A percentile compares a stretch with the other conserved stretches of the same genome.
These are phyloP conservation scores for Phytophthora constricta DNA, from an alignment of 352 stramenopile genomes.

Conservation along the genomic window DNA sequence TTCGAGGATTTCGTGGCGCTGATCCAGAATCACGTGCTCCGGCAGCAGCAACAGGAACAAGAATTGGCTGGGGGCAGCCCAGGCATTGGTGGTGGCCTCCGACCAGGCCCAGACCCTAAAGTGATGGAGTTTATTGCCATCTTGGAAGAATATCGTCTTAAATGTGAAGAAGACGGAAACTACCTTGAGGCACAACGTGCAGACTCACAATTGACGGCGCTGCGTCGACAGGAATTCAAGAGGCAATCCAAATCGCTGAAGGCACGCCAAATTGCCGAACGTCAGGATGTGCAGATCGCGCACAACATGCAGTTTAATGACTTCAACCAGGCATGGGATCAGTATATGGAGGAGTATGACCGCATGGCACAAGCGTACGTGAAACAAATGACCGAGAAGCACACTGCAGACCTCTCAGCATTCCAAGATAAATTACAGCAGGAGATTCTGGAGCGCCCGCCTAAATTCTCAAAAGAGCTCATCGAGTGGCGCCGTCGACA, in stretches of 20 bases:
- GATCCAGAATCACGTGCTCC: conserved; percentile 45
- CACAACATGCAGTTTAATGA: conserved; percentile 96
- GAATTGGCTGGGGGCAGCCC: conserved; percentile 40
- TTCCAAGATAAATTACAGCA: conserved; percentile 92
- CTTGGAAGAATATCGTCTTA: conserved; percentile 93
- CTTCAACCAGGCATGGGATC: conserved; percentile 94
- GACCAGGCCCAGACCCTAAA: conserved; percentile 85
- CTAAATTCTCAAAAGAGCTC: conserved; percentile 94
- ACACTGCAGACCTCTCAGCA: conserved; percentile 80
- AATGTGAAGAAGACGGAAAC: conserved; percentile 95
- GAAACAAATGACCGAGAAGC: conserved; percentile 94
- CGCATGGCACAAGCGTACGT: conserved; percentile 94
- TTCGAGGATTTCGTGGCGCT: conserved; percentile 77
- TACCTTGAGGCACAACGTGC: conserved; percentile 93
- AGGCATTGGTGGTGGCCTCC: conserved; percentile 44
- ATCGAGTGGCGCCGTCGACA: conserved; percentile 95
- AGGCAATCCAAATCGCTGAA: conserved; percentile 92
- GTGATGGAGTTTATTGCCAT: conserved; percentile 95
- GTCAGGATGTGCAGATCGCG: conserved; percentile 94
- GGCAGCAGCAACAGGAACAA: conserved; percentile 45
- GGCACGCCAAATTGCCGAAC: conserved; percentile 90
- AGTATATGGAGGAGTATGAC: conserved; percentile 96
- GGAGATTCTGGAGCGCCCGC: conserved; percentile 85
- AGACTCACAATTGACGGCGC: conserved; percentile 85
- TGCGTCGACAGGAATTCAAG: conserved; percentile 93